phyloP scores from a whole-genome alignment of 306 rosid species.

The Prosopis cineraria region DNA sequence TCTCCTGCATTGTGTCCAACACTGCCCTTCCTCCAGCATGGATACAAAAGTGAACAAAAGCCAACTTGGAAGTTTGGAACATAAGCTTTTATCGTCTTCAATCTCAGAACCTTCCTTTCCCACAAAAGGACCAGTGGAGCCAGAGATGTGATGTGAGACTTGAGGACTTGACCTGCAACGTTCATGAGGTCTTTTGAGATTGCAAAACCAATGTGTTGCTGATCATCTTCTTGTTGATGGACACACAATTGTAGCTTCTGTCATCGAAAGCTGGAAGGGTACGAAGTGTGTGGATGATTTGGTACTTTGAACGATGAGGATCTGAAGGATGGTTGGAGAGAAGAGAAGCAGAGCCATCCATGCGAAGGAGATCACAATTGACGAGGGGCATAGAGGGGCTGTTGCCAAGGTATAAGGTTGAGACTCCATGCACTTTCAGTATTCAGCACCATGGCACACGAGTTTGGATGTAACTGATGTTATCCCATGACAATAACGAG shows the following conservation, averaged over 20 bases:
- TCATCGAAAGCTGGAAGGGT: conserved; percentile 23
- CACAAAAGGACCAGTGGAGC: conserved; percentile 25
- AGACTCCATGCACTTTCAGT: not conserved
- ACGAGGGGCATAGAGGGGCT: conserved; percentile 31
- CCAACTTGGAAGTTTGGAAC: conserved; percentile 26
- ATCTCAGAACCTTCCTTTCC: not conserved
- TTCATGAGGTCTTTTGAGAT: conserved; percentile 19
- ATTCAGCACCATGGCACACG: conserved; percentile 23
- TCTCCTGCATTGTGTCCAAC: conserved; percentile 20
- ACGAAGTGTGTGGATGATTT: conserved; percentile 14
- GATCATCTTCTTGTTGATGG: conserved; percentile 27
- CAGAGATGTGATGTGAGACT: conserved; percentile 16
- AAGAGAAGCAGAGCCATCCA: conserved; percentile 29
- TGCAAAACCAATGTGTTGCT: conserved; percentile 8
- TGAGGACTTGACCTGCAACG: conserved; percentile 19
- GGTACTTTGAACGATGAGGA: conserved; percentile 18
- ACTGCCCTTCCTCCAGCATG: conserved; percentile 34
- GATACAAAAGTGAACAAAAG: conserved; percentile 27
- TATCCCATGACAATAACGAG: too few species aligned
- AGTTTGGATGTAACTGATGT: conserved; percentile 30
- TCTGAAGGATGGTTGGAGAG: conserved; percentile 24
- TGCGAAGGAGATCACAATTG: conserved; percentile 33
- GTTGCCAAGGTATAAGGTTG: conserved; percentile 26
- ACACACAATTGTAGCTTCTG: conserved; percentile 17
- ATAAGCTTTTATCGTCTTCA: not conserved